Base-by-base conservation (phyloP, 2,329 filamentous ascomycete species). In the Beauveria asiatica region DNA sequence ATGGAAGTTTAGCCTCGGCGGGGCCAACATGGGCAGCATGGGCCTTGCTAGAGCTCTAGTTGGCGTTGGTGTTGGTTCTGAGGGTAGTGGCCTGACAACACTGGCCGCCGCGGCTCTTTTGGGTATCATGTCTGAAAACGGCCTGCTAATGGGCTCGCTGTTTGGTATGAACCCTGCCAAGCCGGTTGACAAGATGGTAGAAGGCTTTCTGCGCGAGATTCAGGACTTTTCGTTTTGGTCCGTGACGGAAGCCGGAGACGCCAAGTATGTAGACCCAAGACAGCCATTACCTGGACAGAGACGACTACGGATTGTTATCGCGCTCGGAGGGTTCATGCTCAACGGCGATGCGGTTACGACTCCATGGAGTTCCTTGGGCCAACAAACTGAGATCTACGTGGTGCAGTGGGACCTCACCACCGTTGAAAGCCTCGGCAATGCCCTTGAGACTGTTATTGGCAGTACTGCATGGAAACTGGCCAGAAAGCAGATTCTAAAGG, bases 91-190 rank as follows among this genome's bases (percentile, higher is more conserved):
- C 2, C 79, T 97, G 1, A 86, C 87, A 19, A 81, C 86, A 1
- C 86, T 86, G 2, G 85, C 87, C 23, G 88, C 90, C 11, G 90
- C 92, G 21, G 85, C 85, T 1, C 84, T 96, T 57, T 77, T 97
- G 0, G 93, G 92, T 11, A 82, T 86, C 19, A 80, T 97, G 68
- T 88, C 91, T 2, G 87, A 92, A 42, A 94, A 88, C 63, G 84
- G 87, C 5, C 82, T 94, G 17, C 78, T 92, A 46, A 87, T 96
- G 33, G 93, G 92, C 17, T 85, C 88, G 42, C 76, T 97, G 44
- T 97, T 97, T 68, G 94, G 94, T 9, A 90, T 94, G n/a, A 96
- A 95, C 69, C 89, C 89, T 48, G 86, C 87, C 1, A 84, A 87
- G 41, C 92, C 96, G 80, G 89, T 89, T 0, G 85, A 86, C 57